These are phyloP conservation scores for Camelina laxa DNA, from an alignment of 345 rosid species.

Conservation along the genomic window DNA sequence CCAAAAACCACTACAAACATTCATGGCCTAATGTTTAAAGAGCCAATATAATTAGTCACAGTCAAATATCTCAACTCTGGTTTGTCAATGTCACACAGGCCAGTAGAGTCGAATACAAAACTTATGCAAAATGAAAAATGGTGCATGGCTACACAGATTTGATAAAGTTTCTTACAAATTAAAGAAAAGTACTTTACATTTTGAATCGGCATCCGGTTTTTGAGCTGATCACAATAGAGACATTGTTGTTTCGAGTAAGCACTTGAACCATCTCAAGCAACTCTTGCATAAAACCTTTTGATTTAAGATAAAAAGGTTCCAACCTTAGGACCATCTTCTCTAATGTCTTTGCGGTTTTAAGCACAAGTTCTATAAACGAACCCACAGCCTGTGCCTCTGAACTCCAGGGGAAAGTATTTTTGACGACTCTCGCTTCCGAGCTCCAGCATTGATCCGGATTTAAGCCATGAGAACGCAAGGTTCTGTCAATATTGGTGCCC, in stretches of 20 bases:
- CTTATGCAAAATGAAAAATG: too few species aligned
- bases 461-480: not conserved
- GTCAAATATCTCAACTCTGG: too few species aligned
- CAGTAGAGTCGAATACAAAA: too few species aligned
- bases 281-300: too few species aligned
- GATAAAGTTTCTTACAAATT: not conserved
- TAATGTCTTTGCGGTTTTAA: not conserved
- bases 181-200: not conserved
- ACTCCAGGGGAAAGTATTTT: not conserved
- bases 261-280: too few species aligned
- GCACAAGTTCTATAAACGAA: not conserved
- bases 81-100: too few species aligned
- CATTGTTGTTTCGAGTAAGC: not conserved
- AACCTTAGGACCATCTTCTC: not conserved
- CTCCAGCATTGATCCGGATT: not conserved
- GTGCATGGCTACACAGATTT: too few species aligned
- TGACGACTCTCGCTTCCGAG: not conserved
- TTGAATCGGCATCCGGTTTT: not conserved
- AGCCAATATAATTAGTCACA: too few species aligned
- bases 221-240: not conserved
- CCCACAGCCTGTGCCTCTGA: too few species aligned
- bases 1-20: too few species aligned
- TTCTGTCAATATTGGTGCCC: not conserved
- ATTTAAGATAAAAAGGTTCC: not conserved
- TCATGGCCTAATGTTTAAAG: too few species aligned